A percentile compares a stretch with the other conserved stretches of the same genome.
phyloP scores from a whole-genome alignment of 2,329 filamentous ascomycete genomes.

The Ramichloridium luteum region DNA sequence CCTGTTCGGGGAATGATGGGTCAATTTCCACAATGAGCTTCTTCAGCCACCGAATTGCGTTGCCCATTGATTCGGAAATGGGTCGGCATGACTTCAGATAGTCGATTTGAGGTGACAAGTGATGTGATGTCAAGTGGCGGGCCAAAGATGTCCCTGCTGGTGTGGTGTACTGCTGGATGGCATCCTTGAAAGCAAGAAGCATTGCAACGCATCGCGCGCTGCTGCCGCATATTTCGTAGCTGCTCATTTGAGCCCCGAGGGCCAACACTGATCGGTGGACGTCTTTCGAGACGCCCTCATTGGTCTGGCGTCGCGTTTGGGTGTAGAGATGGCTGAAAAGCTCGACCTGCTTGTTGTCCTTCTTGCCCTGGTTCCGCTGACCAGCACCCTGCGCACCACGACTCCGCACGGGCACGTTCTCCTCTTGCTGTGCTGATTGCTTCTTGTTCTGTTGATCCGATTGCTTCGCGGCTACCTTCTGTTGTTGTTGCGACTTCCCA shows the following conservation, averaged over 20 bases:
- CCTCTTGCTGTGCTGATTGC: slow-evolving; percentile 18
- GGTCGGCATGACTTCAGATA: slow-evolving; percentile 90
- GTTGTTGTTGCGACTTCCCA: slow-evolving; percentile 21
- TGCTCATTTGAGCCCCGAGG: slow-evolving; percentile 79
- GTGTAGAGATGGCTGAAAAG: slow-evolving; percentile 61
- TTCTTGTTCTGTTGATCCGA: slow-evolving; percentile 19
- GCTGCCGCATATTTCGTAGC: slow-evolving; percentile 79
- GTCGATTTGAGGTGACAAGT: slow-evolving; percentile 88
- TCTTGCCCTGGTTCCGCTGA: slow-evolving; percentile 36
- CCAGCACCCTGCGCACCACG: slow-evolving; percentile 11
- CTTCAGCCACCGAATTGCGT: slow-evolving; percentile 90
- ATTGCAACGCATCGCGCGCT: slow-evolving; percentile 80
- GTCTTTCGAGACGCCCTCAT: slow-evolving; percentile 51
- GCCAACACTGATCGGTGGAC: slow-evolving; percentile 79
- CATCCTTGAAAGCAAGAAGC: slow-evolving; percentile 79
- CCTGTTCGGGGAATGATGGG: slow-evolving; percentile 66
- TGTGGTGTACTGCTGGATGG: slow-evolving; percentile 86
- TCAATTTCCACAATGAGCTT: slow-evolving; percentile 83
- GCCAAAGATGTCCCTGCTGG: slow-evolving; percentile 74
- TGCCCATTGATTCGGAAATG: slow-evolving; percentile 93
- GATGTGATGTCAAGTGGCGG: slow-evolving; percentile 80
- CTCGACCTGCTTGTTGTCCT: slow-evolving; percentile 50
- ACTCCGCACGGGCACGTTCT: slow-evolving; percentile 21
- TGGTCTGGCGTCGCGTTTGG: slow-evolving; percentile 54
- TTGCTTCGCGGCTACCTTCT: slow-evolving; percentile 21